phyloP scores from a whole-genome alignment of 257 asterid species.

The Mitragyna speciosa region DNA sequence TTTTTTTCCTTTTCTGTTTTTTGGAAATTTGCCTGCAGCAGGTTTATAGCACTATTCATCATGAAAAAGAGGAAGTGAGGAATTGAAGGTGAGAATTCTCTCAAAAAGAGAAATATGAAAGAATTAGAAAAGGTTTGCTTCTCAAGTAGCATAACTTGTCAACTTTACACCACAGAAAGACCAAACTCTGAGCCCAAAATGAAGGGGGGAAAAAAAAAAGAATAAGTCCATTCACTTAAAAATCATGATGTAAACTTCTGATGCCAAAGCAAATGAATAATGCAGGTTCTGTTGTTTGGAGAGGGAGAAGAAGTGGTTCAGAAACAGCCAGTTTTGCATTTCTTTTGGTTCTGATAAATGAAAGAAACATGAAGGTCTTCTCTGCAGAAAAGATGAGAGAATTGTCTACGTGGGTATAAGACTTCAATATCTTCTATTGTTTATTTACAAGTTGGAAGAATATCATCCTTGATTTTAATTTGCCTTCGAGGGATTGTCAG shows the following conservation, averaged over 20 bases:
- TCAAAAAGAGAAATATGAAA: neutral
- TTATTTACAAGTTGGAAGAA: neutral
- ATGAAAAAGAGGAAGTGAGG: neutral
- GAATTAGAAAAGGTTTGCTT: neutral
- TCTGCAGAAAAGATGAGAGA: neutral
- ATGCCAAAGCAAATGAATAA: neutral
- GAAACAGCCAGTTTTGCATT: neutral
- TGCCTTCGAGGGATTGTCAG: neutral
- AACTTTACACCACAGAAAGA: neutral
- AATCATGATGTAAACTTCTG: neutral
- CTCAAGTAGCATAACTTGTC: neutral
- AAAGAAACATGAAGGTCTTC: neutral
- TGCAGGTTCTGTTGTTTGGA: neutral
- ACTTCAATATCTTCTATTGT: neutral
- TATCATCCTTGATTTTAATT: neutral
- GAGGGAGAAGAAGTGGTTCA: neutral
- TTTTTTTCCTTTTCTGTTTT: neutral
- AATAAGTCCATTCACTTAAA: neutral
- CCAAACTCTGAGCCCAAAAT: neutral
- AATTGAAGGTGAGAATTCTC: neutral
- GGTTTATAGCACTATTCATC: neutral
- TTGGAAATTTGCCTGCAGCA: neutral
- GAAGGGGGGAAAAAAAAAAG: neutral
- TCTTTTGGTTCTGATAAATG: neutral
- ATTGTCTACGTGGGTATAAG: neutral